These are phyloP conservation scores for Aspergillus steynii DNA, from an alignment of 495 filamentous ascomycete species.

Conservation along the genomic window DNA sequence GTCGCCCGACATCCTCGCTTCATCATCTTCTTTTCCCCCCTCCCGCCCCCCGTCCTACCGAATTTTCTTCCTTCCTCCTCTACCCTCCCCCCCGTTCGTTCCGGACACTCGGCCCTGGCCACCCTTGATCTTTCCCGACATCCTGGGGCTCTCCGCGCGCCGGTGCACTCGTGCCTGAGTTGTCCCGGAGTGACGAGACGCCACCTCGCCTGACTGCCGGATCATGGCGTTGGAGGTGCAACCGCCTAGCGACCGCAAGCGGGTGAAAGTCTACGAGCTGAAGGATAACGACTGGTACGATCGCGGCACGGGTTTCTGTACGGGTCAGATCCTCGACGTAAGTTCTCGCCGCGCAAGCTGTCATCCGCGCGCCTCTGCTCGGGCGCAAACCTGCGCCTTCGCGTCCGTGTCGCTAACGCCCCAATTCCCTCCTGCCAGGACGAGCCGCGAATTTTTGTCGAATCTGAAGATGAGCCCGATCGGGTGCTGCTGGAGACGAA, in stretches of 20 bases:
- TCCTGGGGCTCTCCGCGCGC: conserved; percentile 35
- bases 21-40: conserved; percentile 7
- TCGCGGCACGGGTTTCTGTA: conserved; percentile 94
- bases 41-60: conserved; percentile 3
- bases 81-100: conserved; percentile 9
- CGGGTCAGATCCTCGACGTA: conserved; percentile 74
- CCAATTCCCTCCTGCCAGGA: conserved; percentile 46
- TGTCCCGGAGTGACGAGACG: conserved; percentile 46
- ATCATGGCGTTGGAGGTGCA: conserved; percentile 87
- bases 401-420: conserved; percentile 13
- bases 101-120: conserved; percentile 13
- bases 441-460: conserved; percentile 84
- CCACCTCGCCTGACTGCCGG: conserved; percentile 36
- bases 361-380: conserved; percentile 11
- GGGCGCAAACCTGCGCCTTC: conserved; percentile 22
- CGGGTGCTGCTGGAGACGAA: conserved; percentile 82
- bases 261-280: conserved; percentile 98
- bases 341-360: conserved; percentile 36
- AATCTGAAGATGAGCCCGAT: conserved; percentile 87
- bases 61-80: conserved; percentile 7
- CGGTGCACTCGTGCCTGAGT: conserved; percentile 41
- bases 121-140: conserved; percentile 20
- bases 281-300: conserved; percentile 99
- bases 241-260: conserved; percentile 82
- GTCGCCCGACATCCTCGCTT: neutral